phyloP scores from a whole-genome alignment of 306 rosid genomes.

The Fagus crenata region DNA sequence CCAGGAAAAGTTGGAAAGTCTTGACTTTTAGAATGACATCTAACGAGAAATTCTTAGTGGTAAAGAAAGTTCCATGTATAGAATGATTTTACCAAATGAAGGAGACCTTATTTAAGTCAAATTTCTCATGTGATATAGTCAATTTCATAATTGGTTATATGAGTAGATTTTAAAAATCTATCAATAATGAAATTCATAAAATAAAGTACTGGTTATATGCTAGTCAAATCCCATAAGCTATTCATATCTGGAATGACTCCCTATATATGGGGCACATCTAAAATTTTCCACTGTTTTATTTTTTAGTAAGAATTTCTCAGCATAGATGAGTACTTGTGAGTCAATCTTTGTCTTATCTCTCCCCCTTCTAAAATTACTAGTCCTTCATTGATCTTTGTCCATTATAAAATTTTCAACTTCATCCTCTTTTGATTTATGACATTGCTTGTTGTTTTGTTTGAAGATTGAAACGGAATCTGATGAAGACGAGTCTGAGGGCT shows the following conservation, averaged over 20 bases:
- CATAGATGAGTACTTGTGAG: neutral
- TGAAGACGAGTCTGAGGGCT: constrained; percentile 57
- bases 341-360: neutral
- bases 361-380: neutral
- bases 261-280: neutral
- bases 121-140: neutral
- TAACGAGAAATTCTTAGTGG: neutral
- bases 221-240: neutral
- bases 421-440: neutral
- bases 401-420: neutral
- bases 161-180: neutral
- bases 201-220: neutral
- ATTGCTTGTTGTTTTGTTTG: constrained; percentile 11
- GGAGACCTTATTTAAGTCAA: neutral
- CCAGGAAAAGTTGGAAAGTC: neutral
- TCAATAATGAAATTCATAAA: neutral
- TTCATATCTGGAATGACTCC: neutral
- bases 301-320: neutral
- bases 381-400: neutral
- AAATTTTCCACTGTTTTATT: neutral
- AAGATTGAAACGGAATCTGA: constrained; percentile 75
- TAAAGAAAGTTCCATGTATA: neutral
- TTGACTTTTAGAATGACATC: no score
- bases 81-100: neutral
- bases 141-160: neutral